phyloP scores from a whole-genome alignment of 176 grass and related monocot species.

The Cenchrus americanus region DNA sequence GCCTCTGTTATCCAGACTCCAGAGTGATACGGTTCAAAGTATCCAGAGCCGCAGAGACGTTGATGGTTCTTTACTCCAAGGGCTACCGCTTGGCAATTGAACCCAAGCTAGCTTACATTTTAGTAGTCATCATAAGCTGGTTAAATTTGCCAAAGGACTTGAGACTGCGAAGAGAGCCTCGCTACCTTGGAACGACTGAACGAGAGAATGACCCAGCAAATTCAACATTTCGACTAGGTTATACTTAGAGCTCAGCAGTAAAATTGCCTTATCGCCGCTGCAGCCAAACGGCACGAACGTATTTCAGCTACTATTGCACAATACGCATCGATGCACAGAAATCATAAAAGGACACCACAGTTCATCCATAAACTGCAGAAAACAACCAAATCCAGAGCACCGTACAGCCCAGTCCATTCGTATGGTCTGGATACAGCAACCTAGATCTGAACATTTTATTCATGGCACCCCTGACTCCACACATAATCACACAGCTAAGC shows the following conservation, averaged over 20 bases:
- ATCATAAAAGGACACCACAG: not conserved
- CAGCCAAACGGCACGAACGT: not conserved
- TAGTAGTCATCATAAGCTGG: too few relatives aligned
- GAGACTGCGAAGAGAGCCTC: too few relatives aligned
- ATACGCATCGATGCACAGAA: not conserved
- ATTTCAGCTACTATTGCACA: not conserved
- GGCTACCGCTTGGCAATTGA: too few relatives aligned
- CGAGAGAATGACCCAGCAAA: not conserved
- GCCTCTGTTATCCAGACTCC: too few relatives aligned
- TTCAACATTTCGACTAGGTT: not conserved
- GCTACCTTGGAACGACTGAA: too few relatives aligned
- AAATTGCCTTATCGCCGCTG: not conserved
- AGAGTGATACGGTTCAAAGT: too few relatives aligned
- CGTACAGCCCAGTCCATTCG: slow-evolving; percentile 8
- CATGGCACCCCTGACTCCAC: not conserved
- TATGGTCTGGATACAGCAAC: slow-evolving; percentile 26
- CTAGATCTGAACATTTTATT: slow-evolving; percentile 44
- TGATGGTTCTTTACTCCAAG: too few relatives aligned
- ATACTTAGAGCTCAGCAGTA: not conserved
- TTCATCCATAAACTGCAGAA: not conserved
- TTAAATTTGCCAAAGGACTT: too few relatives aligned
- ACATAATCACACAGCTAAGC: not conserved
- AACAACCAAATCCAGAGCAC: not conserved
- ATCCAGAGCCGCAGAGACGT: too few relatives aligned
- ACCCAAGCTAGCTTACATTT: too few relatives aligned